These are phyloP conservation scores for Thuja plicata DNA, from an alignment of 83 land plant genomes.

Conservation along the genomic window DNA sequence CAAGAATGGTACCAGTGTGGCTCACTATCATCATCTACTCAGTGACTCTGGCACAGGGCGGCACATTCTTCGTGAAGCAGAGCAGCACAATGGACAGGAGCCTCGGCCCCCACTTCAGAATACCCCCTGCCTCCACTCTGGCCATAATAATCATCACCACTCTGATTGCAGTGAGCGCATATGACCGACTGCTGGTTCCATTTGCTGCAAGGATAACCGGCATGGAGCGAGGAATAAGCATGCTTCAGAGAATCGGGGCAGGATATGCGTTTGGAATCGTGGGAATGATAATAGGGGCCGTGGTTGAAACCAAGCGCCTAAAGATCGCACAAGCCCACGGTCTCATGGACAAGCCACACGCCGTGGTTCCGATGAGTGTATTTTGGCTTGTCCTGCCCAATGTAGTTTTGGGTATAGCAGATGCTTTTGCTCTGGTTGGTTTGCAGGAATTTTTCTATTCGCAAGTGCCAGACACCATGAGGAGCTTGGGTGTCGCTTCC, in stretches of 20 bases:
- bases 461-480: constrained; percentile 34
- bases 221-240: constrained; percentile 31
- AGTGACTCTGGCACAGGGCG: constrained; percentile 18
- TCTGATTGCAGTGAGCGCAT: constrained; percentile 32
- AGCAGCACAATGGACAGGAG: constrained; percentile 63
- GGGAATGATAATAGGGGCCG: constrained; percentile 31
- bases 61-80: constrained; percentile 64
- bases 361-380: constrained; percentile 27
- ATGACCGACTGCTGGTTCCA: constrained; percentile 40
- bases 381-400: constrained; percentile 42
- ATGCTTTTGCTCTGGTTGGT: constrained; percentile 37
- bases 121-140: constrained; percentile 51
- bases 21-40: constrained; percentile 50
- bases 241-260: constrained; percentile 42
- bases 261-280: constrained; percentile 24
- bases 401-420: constrained; percentile 24
- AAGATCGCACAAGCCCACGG: constrained; percentile 19
- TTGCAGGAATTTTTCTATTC: constrained; percentile 41
- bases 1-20: constrained; percentile 77
- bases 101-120: constrained; percentile 36
- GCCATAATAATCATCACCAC: constrained; percentile 24
- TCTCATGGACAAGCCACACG: constrained; percentile 18
- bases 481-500: constrained; percentile 30
- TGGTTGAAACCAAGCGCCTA: constrained; percentile 29
- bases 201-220: constrained; percentile 22